Conservation (phyloP, 495 filamentous ascomycete species). For the Hypoxylon fragiforme region DNA sequence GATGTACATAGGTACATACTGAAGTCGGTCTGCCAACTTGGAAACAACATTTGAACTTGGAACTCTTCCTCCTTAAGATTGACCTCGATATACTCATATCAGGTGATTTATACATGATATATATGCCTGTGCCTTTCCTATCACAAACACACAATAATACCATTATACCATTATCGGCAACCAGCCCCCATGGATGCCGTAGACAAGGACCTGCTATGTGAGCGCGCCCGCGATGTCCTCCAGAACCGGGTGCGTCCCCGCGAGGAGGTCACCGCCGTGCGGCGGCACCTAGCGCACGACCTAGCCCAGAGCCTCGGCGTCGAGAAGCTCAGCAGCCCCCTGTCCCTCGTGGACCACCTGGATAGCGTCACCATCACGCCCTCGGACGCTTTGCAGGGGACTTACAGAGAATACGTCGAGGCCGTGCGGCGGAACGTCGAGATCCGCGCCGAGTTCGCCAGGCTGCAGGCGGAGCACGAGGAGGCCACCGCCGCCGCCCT, state of each 20-base stretch:
- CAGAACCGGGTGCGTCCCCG: conserved; percentile 40
- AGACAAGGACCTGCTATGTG: conserved; percentile 22
- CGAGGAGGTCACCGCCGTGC: conserved; percentile 40
- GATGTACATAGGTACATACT: too few relatives aligned
- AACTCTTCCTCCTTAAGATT: too few relatives aligned
- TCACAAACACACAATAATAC: too few relatives aligned
- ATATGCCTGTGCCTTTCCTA: background rate
- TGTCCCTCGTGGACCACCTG: conserved; percentile 45
- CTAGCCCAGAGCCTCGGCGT: conserved; percentile 35
- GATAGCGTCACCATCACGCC: conserved; percentile 25
- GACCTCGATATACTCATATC: background rate
- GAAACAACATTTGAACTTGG: too few relatives aligned
- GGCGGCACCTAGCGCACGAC: conserved; percentile 36
- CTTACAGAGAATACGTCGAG: conserved; percentile 57
- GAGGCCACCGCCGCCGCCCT: conserved; percentile 11
- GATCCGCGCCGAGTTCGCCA: conserved; percentile 53
- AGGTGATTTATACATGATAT: too few relatives aligned
- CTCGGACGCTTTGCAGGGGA: conserved; percentile 34
- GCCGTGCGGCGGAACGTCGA: conserved; percentile 61
- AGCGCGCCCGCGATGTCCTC: conserved; percentile 30
- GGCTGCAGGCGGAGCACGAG: conserved; percentile 37
- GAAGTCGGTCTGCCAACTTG: too few relatives aligned
- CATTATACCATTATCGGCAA: too few relatives aligned
- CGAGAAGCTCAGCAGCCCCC: conserved; percentile 36
- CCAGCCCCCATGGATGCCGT: conserved; percentile 14